phyloP scores from a whole-genome alignment of 352 stramenopile species.

The Elongisporangium prolatum region DNA sequence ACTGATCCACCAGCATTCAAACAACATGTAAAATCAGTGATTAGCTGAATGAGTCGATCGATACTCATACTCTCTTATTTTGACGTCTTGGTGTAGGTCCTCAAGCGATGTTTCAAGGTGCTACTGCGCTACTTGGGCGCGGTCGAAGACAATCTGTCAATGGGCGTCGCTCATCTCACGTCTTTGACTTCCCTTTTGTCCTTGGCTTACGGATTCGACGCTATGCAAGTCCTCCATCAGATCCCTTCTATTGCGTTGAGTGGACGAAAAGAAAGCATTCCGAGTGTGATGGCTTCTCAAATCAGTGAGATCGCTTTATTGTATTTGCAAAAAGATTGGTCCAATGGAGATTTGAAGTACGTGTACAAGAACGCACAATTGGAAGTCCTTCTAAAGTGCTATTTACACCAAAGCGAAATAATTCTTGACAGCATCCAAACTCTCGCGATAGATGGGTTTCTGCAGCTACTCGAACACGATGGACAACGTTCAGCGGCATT shows the following conservation, averaged over 20 bases:
- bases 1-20: neutral
- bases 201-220: slow-evolving; percentile 17
- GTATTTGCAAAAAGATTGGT: slow-evolving; percentile 46
- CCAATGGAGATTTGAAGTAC: slow-evolving; percentile 28
- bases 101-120: slow-evolving; percentile 22
- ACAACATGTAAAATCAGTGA: neutral
- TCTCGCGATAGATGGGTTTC: slow-evolving; percentile 35
- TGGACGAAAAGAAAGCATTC: slow-evolving; percentile 3
- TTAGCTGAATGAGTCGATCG: neutral
- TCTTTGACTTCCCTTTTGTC: slow-evolving; percentile 19
- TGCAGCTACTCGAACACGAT: slow-evolving; percentile 32
- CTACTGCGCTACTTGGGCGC: slow-evolving; percentile 16
- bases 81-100: slow-evolving; percentile 6
- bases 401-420: slow-evolving; percentile 31
- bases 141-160: slow-evolving; percentile 14
- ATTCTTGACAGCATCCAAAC: slow-evolving; percentile 45
- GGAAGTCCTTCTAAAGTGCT: slow-evolving; percentile 27
- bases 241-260: slow-evolving; percentile 12
- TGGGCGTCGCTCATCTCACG: slow-evolving; percentile 19
- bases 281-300: slow-evolving; percentile 19
- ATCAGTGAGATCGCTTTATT: slow-evolving; percentile 29
- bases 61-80: neutral
- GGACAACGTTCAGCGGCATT: slow-evolving; percentile 11
- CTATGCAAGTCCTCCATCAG: slow-evolving; percentile 10
- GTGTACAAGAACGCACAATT: slow-evolving; percentile 34